Evolutionary conservation across 495 filamentous ascomycete genomes (phyloP).

Genomic region (Daldinia decipiens): DNA sequence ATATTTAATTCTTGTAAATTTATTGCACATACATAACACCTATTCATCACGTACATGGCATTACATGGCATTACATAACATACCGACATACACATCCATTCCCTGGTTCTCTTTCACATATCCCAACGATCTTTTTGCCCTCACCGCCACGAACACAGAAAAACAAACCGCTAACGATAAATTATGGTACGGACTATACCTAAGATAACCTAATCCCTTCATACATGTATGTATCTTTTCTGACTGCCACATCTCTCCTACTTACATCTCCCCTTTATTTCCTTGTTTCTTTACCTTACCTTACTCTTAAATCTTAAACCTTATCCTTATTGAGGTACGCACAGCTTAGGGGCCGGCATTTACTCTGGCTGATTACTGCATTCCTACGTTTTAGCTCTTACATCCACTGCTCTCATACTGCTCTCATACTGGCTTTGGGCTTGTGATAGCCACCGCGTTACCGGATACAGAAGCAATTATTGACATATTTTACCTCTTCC

Average conservation of each 20-base stretch:
- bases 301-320: neutral
- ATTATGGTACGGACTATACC: constrained; percentile 5
- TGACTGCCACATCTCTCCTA: neutral
- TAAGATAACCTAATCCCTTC: constrained; percentile 10
- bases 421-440: neutral
- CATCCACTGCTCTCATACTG: constrained; percentile 7
- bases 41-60: neutral
- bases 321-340: constrained; percentile 8
- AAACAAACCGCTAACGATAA: constrained; percentile 19
- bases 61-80: neutral
- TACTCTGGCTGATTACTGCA: constrained; percentile 16
- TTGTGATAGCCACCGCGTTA: constrained; percentile 25
- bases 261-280: neutral
- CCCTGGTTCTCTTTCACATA: neutral
- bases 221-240: constrained; percentile 13
- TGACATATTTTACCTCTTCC: constrained; percentile 24
- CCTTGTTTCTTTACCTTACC: constrained; percentile 11
- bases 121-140: neutral
- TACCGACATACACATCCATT: neutral
- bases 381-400: constrained; percentile 30
- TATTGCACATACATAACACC: neutral
- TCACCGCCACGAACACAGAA: constrained; percentile 26
- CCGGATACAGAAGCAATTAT: constrained; percentile 23
- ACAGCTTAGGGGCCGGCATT: constrained; percentile 5
- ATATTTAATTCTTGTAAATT: constrained; percentile 4